phyloP scores from a whole-genome alignment of 2,329 filamentous ascomycete species.

The Penicillium palitans region DNA sequence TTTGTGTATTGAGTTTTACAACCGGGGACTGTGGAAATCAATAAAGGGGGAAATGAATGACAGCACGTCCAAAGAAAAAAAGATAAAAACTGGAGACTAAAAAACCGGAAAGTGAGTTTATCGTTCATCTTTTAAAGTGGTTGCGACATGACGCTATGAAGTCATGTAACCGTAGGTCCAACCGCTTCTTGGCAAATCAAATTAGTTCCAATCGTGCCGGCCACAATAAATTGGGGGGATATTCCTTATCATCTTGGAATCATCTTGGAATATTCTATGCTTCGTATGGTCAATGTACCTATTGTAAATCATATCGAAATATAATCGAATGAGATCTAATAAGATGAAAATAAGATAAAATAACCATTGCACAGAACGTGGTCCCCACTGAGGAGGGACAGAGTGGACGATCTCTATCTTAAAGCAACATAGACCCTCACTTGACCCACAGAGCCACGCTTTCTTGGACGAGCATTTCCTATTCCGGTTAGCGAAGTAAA shows the following conservation, averaged over 20 bases:
- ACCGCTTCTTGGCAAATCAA: background rate
- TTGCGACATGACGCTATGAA: background rate
- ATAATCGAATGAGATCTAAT: no score
- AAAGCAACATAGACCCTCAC: background rate
- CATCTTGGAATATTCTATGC: background rate
- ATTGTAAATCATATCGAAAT: background rate
- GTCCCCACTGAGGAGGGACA: background rate
- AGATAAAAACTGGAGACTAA: background rate
- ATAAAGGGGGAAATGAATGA: background rate
- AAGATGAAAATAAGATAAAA: background rate
- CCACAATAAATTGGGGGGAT: background rate
- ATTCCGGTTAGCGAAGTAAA: background rate
- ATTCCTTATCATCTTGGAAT: background rate
- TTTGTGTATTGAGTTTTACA: background rate
- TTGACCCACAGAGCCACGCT: background rate
- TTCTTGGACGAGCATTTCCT: background rate
- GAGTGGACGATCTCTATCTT: constrained; percentile 2
- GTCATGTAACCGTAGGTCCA: background rate
- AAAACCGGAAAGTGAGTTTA: background rate
- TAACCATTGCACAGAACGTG: background rate
- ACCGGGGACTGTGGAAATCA: background rate
- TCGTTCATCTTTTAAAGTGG: background rate
- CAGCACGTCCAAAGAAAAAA: background rate
- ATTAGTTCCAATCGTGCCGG: background rate
- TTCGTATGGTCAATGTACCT: background rate